These are phyloP conservation scores for Trametes punicea DNA, from an alignment of 768 basidiomycete species.

Conservation along the genomic window DNA sequence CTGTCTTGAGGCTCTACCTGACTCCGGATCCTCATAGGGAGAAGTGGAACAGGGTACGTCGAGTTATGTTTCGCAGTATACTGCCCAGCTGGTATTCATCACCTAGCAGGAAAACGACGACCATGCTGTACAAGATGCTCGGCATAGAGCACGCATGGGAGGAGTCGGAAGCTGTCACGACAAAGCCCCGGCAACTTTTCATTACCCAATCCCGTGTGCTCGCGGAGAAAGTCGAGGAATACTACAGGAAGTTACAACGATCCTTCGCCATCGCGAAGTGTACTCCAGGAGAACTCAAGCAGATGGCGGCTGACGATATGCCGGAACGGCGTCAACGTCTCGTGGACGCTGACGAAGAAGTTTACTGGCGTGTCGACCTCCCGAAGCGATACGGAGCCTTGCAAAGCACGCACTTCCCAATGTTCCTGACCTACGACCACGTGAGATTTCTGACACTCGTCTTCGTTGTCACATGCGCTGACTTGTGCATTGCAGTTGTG, in stretches of 20 bases:
- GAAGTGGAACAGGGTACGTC: slow-evolving; percentile 71
- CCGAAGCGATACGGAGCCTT: slow-evolving; percentile 55
- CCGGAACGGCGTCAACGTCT: slow-evolving; percentile 1
- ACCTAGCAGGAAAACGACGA: slow-evolving; percentile 63
- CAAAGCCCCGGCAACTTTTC: slow-evolving; percentile 62
- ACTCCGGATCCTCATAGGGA: slow-evolving; percentile 26
- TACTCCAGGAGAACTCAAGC: slow-evolving; percentile 37
- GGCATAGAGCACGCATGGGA: slow-evolving; percentile 58
- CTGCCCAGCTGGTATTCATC: too few relatives aligned
- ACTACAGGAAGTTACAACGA: slow-evolving; percentile 47
- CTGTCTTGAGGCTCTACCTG: not conserved
- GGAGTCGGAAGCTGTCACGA: slow-evolving; percentile 31
- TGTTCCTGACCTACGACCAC: slow-evolving; percentile 65
- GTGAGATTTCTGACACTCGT: slow-evolving; percentile 32
- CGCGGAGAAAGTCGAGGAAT: slow-evolving; percentile 67
- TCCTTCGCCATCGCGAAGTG: slow-evolving; percentile 37
- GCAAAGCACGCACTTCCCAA: slow-evolving; percentile 58
- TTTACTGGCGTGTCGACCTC: slow-evolving; percentile 38
- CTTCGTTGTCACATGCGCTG: not conserved
- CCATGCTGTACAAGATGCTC: slow-evolving; percentile 75
- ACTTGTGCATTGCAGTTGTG: slow-evolving; percentile 40
- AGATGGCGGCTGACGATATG: slow-evolving; percentile 19
- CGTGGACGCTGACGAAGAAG: slow-evolving; percentile 43
- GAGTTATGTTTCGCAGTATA: too few relatives aligned
- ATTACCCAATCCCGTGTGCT: slow-evolving; percentile 67